Evolutionary conservation across 805 yeast species (phyloP).

Genomic region (Cyberlindnera suaveolens): DNA sequence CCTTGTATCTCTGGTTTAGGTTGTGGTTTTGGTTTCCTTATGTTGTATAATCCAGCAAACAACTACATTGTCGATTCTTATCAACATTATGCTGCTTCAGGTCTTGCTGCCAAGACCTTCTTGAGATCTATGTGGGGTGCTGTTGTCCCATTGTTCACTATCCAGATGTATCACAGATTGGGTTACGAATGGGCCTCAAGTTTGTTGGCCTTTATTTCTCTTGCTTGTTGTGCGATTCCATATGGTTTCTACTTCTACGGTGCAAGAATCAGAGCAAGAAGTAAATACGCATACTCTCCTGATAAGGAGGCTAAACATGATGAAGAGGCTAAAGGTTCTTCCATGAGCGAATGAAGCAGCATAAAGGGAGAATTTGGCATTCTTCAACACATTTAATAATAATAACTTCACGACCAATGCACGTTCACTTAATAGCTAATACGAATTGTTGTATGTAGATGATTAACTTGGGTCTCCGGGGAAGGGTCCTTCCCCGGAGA

Average conservation of each 20-base stretch:
- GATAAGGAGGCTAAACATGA: conserved; percentile 15
- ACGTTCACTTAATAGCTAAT: no score
- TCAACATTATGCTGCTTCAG: conserved; percentile 57
- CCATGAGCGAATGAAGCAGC: neutral
- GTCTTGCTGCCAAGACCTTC: conserved; percentile 51
- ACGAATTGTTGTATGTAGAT: no score
- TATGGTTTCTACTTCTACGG: conserved; percentile 45
- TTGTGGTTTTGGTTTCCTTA: conserved; percentile 46
- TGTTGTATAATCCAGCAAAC: conserved; percentile 58
- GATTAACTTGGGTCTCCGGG: no score
- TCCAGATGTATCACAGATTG: conserved; percentile 48
- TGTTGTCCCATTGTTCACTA: conserved; percentile 49
- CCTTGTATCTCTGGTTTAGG: conserved; percentile 50
- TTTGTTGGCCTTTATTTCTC: conserved; percentile 46
- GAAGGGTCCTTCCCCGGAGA: no score
- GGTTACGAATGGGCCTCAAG: conserved; percentile 54
- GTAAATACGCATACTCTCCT: conserved; percentile 60
- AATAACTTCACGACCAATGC: no score
- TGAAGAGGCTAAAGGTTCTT: conserved; percentile 3
- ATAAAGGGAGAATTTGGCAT: no score
- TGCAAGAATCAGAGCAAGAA: conserved; percentile 37
- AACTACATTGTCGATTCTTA: conserved; percentile 57
- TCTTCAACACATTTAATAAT: no score
- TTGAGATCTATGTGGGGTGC: conserved; percentile 53
- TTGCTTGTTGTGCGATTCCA: conserved; percentile 50